Evolutionary conservation across 331 rosid genomes (phyloP).

Genomic region (Telfairia occidentalis): DNA sequence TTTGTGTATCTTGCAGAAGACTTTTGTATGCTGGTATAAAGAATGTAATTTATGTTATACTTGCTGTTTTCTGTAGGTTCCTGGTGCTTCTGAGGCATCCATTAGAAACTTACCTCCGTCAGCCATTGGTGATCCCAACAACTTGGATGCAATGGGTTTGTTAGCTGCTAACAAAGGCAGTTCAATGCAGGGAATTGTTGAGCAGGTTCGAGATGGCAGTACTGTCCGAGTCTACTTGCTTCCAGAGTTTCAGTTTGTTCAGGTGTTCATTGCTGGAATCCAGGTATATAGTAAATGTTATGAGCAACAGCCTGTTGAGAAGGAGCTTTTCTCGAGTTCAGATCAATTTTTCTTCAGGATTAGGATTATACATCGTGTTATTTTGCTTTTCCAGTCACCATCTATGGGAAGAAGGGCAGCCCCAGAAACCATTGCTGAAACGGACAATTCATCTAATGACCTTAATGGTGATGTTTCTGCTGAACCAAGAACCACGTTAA

Average conservation of each 20-base stretch:
- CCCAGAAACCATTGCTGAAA: slow-evolving; percentile 38
- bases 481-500: slow-evolving; percentile 58
- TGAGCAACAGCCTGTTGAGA: background rate
- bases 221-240: slow-evolving; percentile 80
- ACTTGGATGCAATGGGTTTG: slow-evolving; percentile 71
- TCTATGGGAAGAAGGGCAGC: slow-evolving; percentile 74
- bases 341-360: background rate
- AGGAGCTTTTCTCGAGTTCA: background rate
- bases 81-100: slow-evolving; percentile 78
- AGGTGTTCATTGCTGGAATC: slow-evolving; percentile 85
- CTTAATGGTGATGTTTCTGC: slow-evolving; percentile 46
- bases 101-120: slow-evolving; percentile 83
- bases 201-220: slow-evolving; percentile 97
- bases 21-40: background rate
- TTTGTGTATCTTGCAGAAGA: background rate
- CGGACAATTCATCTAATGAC: slow-evolving; percentile 38
- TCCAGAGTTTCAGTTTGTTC: slow-evolving; percentile 95
- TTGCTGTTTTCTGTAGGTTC: slow-evolving; percentile 40
- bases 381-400: slow-evolving; percentile 48
- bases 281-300: slow-evolving; percentile 38
- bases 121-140: slow-evolving; percentile 76
- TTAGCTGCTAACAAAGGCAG: slow-evolving; percentile 71
- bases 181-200: slow-evolving; percentile 80
- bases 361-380: background rate
- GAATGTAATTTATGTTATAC: background rate